Percentiles rank a stretch among this genome's conserved stretches.
Evolutionary conservation across 2,329 filamentous ascomycete species (phyloP).

Genomic region (Sclerotinia glacialis): DNA sequence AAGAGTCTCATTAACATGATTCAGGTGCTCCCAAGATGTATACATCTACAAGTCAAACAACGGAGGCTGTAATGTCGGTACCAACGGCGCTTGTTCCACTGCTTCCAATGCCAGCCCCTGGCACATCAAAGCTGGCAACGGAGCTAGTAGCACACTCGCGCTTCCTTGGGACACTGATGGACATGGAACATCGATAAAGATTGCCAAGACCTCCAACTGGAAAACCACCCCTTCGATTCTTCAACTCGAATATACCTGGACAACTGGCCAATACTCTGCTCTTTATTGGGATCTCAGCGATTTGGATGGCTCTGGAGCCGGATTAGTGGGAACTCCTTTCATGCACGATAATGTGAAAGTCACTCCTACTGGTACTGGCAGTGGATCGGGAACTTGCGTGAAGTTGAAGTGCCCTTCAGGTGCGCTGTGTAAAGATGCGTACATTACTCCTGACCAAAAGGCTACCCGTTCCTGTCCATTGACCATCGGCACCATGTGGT

Average conservation of each 20-base stretch:
- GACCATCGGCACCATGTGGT: conserved; percentile 16
- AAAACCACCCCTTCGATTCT: conserved; percentile 13
- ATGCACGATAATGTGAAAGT: conserved; percentile 19
- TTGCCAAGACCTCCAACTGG: conserved; percentile 20
- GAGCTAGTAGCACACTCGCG: conserved; percentile 12
- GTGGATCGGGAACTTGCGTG: conserved; percentile 15
- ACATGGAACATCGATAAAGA: conserved; percentile 17
- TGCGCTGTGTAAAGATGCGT: conserved; percentile 19
- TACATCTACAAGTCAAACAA: conserved; percentile 17
- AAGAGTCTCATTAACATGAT: neutral
- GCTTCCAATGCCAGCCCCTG: conserved; percentile 13
- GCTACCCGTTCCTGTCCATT: conserved; percentile 17
- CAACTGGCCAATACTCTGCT: conserved; percentile 8
- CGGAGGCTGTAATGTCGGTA: conserved; percentile 16
- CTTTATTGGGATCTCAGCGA: conserved; percentile 24
- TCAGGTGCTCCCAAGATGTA: conserved; percentile 16
- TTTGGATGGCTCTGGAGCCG: conserved; percentile 19
- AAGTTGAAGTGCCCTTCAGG: conserved; percentile 18
- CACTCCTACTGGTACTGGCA: conserved; percentile 17
- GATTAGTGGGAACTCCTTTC: conserved; percentile 22
- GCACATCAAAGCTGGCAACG: conserved; percentile 18
- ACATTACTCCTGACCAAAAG: conserved; percentile 15
- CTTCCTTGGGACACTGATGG: conserved; percentile 18
- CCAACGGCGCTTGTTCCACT: conserved; percentile 13
- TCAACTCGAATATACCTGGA: conserved; percentile 22